phyloP scores from a whole-genome alignment of 495 filamentous ascomycete genomes.

The Trichoderma gamsii region DNA sequence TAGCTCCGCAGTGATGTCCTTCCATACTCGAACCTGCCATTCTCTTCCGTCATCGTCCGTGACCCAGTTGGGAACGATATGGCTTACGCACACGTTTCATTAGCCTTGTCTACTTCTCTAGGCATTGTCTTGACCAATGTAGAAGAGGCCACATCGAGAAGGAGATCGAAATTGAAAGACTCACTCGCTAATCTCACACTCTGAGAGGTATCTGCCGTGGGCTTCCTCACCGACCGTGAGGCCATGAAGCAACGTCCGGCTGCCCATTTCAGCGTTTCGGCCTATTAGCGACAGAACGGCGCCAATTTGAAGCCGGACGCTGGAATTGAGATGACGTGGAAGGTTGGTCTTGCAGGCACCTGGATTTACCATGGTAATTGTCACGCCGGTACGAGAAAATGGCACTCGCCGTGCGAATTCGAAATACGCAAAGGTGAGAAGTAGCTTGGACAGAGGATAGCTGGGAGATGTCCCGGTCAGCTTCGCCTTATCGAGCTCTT shows the following conservation, averaged over 20 bases:
- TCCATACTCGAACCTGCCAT: not conserved
- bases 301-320: not conserved
- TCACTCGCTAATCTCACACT: conserved; percentile 7
- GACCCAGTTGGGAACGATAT: not conserved
- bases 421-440: conserved; percentile 15
- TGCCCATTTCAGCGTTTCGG: not conserved
- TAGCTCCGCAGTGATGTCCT: not conserved
- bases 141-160: too few relatives aligned
- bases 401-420: conserved; percentile 9
- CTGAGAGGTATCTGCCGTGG: conserved; percentile 1
- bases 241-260: conserved; percentile 5
- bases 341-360: not conserved
- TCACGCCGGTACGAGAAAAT: not conserved
- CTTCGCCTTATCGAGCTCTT: not conserved
- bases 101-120: not conserved
- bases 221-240: not conserved
- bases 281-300: not conserved
- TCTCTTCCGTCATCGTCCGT: not conserved
- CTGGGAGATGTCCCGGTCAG: not conserved
- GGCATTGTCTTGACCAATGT: too few relatives aligned
- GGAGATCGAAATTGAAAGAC: too few relatives aligned
- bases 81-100: not conserved
- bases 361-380: not conserved
- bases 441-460: conserved; percentile 18
- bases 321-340: not conserved